Evolutionary conservation across 257 asterid species (phyloP), one percentile per base, ranked within the genome.

Genomic region (Thymus mandschuricus): DNA sequence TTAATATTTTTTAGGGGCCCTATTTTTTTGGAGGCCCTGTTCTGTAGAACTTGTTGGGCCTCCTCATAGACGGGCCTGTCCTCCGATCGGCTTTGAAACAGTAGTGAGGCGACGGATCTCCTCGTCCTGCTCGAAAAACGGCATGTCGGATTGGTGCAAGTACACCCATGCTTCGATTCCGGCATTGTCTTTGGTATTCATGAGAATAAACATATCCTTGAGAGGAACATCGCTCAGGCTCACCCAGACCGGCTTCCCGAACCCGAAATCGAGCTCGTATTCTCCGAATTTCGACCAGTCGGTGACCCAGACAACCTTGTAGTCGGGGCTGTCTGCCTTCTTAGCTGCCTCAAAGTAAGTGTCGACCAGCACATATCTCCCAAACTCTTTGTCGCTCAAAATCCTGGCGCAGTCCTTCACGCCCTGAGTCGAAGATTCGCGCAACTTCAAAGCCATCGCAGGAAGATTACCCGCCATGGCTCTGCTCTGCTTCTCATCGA

Each of bases 211-310:
- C 40, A 3, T 35, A 56, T 29, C 61, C 61, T 9, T 88, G 9
- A 70, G 72, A 2, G 61, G 34, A 30, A 54, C 33, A 3, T 10
- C 59, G 0, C 2, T 10, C 1, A 54, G 3, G 59, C 59, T 54
- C 61, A 56, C 61, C 61, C 61, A 56, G 8, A 8, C 61, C 35
- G 61, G 40, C 38, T 10, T 29, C 27, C 61, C 61, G 40, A 29
- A 56, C 61, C 61, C 40, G 9, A 56, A 56, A 56, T 56, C 61
- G 38, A 8, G 15, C 1, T 56, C 12, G 61, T 56, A 56, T 7
- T 29, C 40, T 6, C 40, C 61, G 15, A 56, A 56, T 29, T 56
- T 56, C n/a, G 61, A 56, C 38, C 30, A 8, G 30, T 56, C 61
- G 3, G 40, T 29, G 38, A 56, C 11, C 61, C 61, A 56, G 9